Evolutionary conservation across 108 stramenopile species (phyloP), one percentile per base, ranked within the genome.

Genomic region (Skeletonema marinoi): DNA sequence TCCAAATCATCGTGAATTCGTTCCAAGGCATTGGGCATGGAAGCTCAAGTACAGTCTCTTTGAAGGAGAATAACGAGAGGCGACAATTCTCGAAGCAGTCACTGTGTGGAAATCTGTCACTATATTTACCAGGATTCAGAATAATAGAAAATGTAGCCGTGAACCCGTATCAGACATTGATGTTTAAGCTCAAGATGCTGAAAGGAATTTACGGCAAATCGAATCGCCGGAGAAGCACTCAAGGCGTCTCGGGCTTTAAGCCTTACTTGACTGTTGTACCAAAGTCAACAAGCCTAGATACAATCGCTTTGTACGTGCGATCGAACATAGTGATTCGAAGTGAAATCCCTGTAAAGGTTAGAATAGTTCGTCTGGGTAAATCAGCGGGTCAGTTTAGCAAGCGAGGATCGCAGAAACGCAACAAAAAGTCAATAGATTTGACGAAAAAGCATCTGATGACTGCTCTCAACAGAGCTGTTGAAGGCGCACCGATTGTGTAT

Each of bases 221-320:
- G 51, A 60, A 41, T 7, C 33, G 70, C 29, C 32, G 61, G 36
- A 32, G 56, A n/a, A 78, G 36, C 11, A 35, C 25, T 9, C 16
- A 36, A 38, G 66, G 35, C 36, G 66, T 70, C 32, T 78, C 78
- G 56, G 82, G 82, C 8, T 83, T 83, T 36, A 41, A 60, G 36
- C 70, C 82, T 2, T 56, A 66, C 32, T 64, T 83, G 66, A 83
- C 82, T 21, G 46, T 83, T 48, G 71, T 68, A 8, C 82, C 82
- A 17, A 83, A 74, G 10, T 64, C 67, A 3, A 73, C 54, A 50
- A 42, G 62, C 29, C 72, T 78, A 32, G 81, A 82, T 39, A 38
- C 65, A 29, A 59, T 78, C n/a, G 62, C 54, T 46, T 7, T 82
- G 4, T 31, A 71, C 4, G 66, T 68, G 12, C 77, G 82, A 7